Conservation (phyloP, 768 basidiomycete genomes). For the Tephrocybe sp. region DNA sequence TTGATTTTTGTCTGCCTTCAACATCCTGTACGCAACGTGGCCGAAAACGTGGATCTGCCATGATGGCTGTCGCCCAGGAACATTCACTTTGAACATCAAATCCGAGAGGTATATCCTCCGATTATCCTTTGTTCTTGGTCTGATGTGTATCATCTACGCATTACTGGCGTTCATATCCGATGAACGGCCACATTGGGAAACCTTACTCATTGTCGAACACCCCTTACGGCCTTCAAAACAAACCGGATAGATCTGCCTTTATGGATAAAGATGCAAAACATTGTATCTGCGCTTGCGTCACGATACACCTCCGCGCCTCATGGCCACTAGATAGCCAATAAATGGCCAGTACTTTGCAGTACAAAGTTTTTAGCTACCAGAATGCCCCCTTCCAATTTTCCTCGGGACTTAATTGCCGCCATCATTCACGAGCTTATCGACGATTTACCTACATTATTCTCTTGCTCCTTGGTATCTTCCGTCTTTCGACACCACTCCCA, state of each 20-base stretch:
- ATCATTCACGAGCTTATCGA: background rate
- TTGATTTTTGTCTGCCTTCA: no score
- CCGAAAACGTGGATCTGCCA: no score
- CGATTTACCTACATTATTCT: background rate
- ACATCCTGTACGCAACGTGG: no score
- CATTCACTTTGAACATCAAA: no score
- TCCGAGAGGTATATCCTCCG: no score
- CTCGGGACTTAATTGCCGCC: background rate
- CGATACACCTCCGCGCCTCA: background rate
- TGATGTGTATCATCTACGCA: no score
- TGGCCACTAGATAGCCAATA: background rate
- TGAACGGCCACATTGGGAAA: no score
- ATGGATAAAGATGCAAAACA: background rate
- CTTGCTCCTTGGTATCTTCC: background rate
- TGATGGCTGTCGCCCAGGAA: no score
- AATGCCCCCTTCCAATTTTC: background rate
- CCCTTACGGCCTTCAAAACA: background rate
- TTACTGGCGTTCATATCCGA: no score
- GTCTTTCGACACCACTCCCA: background rate
- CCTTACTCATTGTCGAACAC: background rate
- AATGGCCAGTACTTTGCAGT: background rate
- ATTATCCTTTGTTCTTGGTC: no score
- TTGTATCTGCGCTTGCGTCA: background rate
- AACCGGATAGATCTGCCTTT: background rate
- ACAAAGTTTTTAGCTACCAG: background rate